phyloP scores from a whole-genome alignment of 495 filamentous ascomycete species.

The Xylaria palmicola region DNA sequence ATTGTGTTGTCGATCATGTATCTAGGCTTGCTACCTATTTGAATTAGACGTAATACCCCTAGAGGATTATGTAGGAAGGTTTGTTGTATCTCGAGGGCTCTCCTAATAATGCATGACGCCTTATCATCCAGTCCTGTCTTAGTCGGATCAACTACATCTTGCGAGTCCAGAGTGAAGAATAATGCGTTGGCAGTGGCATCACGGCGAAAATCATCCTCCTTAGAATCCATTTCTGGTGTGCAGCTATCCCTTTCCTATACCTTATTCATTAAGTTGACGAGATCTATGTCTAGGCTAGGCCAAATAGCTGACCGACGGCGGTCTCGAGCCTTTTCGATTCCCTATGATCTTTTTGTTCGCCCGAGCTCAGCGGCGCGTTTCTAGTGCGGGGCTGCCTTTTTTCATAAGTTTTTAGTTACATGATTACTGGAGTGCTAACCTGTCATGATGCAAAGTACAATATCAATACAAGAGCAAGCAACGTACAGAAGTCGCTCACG shows the following conservation, averaged over 20 bases:
- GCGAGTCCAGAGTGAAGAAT: slow-evolving; percentile 73
- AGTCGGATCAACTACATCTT: slow-evolving; percentile 72
- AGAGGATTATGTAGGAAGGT: slow-evolving; percentile 83
- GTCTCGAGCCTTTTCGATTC: slow-evolving; percentile 86
- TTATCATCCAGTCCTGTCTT: slow-evolving; percentile 65
- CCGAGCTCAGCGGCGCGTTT: not conserved
- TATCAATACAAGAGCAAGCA: too few species aligned
- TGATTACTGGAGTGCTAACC: too few species aligned
- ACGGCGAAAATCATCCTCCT: slow-evolving; percentile 72
- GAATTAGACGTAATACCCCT: slow-evolving; percentile 69
- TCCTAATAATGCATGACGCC: slow-evolving; percentile 61
- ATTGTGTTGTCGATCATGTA: too few species aligned
- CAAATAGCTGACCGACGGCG: slow-evolving; percentile 68
- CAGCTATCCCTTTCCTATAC: slow-evolving; percentile 71
- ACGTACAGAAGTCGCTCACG: too few species aligned
- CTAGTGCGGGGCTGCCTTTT: too few species aligned
- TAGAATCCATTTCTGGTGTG: slow-evolving; percentile 77
- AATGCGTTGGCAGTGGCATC: slow-evolving; percentile 82
- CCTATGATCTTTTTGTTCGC: slow-evolving; percentile 53
- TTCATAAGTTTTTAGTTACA: too few species aligned
- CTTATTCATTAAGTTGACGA: slow-evolving; percentile 81
- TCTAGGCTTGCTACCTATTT: slow-evolving; percentile 72
- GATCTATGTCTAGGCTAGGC: slow-evolving; percentile 67
- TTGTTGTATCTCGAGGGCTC: slow-evolving; percentile 72
- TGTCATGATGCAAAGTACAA: too few species aligned